Percentiles rank a stretch among this genome's conserved stretches.
Conservation (phyloP, 306 rosid genomes). For the Abrus precatorius region DNA sequence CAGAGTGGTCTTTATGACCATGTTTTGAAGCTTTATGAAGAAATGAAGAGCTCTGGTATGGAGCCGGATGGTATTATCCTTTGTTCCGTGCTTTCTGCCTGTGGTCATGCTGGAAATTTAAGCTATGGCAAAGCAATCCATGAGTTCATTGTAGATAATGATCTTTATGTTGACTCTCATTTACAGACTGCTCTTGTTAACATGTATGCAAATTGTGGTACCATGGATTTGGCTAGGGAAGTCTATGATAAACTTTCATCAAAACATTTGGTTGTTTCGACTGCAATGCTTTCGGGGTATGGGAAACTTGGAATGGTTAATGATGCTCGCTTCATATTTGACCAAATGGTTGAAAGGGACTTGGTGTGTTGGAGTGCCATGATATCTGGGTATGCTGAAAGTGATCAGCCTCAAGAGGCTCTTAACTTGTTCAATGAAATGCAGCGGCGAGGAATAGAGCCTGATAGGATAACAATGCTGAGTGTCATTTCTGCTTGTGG, state of each 20-base stretch:
- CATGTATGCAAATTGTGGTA: slow-evolving; percentile 79
- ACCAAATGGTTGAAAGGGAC: slow-evolving; percentile 73
- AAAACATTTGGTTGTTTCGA: slow-evolving; percentile 70
- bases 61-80: slow-evolving; percentile 75
- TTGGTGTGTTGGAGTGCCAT: slow-evolving; percentile 86
- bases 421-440: slow-evolving; percentile 72
- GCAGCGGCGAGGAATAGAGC: slow-evolving; percentile 57
- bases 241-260: slow-evolving; percentile 56
- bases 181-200: slow-evolving; percentile 72
- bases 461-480: slow-evolving; percentile 78
- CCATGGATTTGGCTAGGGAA: slow-evolving; percentile 73
- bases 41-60: slow-evolving; percentile 64
- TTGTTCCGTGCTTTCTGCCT: slow-evolving; percentile 73
- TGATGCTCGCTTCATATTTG: slow-evolving; percentile 72
- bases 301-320: slow-evolving; percentile 65
- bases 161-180: slow-evolving; percentile 44
- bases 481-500: slow-evolving; percentile 85
- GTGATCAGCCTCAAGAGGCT: slow-evolving; percentile 77
- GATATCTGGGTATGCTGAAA: slow-evolving; percentile 85
- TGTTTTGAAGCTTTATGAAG: slow-evolving; percentile 71
- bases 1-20: slow-evolving; percentile 67
- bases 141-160: slow-evolving; percentile 46
- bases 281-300: slow-evolving; percentile 81
- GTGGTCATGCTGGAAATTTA: slow-evolving; percentile 60
- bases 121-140: slow-evolving; percentile 54